Base-by-base conservation (phyloP, 2,329 filamentous ascomycete genomes). In the Thelonectria rubi region DNA sequence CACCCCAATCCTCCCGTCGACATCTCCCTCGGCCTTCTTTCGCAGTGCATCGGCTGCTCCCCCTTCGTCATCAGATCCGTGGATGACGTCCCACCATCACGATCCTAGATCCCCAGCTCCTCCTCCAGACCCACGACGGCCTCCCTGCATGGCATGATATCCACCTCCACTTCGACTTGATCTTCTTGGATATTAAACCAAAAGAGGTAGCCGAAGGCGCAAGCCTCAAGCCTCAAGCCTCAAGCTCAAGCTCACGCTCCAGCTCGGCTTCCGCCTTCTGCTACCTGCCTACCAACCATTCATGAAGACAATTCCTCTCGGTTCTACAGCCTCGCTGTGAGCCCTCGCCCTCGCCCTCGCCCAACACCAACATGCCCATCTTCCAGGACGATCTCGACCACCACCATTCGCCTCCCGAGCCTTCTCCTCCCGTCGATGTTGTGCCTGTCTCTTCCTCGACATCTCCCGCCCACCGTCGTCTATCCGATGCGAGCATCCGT, bases 401-500 rank as follows among this genome's bases (percentile, higher is more conserved):
- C 65, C 72, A 73, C 55, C 39, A 51, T 30, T 45, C 66, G 62
- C 64, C 55, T 68, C 67, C 72, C 70, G 67, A 68, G 54, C 62
- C 67, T 52, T 65, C 67, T 42, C 47, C 67, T 42, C 47, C 63
- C 30, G 42, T 70, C 53, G 40, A 64, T 43, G 46, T 69, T 21
- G 61, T 64, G 42, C 39, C 55, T 7, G 26, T 30, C 34, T 11
- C 34, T 15, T 3, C 15, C 6, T 37, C 34, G 12, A 15, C 12
- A 14, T 15, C 34, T 37, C 40, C 67, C 26, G 64, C 61, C 9
- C 61, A 60, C 45, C 69, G 77, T 26, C 74, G 75, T 42, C 73
- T 81, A 26, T 88, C 86, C 0, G 85, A 88, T 62, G 86, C 88
- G 71, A 88, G 85, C 71, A 83, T 88, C 39, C 79, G 82, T 20